Percentiles rank a stretch among this genome's conserved stretches.
Evolutionary conservation across 2,329 filamentous ascomycete genomes (phyloP).

Genomic region (Beauveria sp.): DNA sequence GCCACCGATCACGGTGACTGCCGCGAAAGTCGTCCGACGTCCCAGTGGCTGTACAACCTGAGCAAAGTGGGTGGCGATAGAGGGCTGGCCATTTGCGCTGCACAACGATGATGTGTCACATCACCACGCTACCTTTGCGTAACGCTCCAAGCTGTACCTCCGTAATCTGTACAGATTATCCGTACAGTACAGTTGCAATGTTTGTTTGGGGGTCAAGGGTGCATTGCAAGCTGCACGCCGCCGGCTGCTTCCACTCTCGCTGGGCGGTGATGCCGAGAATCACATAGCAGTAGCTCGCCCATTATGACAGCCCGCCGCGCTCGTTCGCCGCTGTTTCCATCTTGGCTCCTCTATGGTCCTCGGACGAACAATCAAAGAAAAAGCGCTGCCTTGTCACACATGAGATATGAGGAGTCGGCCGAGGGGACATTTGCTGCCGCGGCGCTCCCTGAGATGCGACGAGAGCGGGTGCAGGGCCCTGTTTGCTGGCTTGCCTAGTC

Average conservation of each 20-base stretch:
- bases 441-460: not conserved
- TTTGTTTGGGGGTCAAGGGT: not conserved
- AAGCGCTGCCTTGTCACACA: not conserved
- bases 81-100: not conserved
- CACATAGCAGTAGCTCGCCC: not conserved
- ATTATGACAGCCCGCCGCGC: not conserved
- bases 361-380: not conserved
- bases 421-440: not conserved
- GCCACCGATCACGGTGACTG: not conserved
- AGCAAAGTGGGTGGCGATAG: not conserved
- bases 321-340: not conserved
- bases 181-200: not conserved
- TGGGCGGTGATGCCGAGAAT: not conserved
- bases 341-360: not conserved
- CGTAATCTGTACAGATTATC: too few relatives aligned
- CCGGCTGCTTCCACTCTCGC: not conserved
- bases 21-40: not conserved
- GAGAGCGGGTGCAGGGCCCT: not conserved
- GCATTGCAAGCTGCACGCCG: not conserved
- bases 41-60: not conserved
- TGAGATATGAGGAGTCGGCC: constrained; percentile 2
- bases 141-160: not conserved
- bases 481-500: too few relatives aligned
- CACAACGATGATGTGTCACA: constrained; percentile 4
- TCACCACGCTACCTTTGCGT: not conserved